Evolutionary conservation across 1,284 basidiomycete genomes (phyloP), one percentile per base, ranked within the genome.

Genomic region (Tremellales sp.): DNA sequence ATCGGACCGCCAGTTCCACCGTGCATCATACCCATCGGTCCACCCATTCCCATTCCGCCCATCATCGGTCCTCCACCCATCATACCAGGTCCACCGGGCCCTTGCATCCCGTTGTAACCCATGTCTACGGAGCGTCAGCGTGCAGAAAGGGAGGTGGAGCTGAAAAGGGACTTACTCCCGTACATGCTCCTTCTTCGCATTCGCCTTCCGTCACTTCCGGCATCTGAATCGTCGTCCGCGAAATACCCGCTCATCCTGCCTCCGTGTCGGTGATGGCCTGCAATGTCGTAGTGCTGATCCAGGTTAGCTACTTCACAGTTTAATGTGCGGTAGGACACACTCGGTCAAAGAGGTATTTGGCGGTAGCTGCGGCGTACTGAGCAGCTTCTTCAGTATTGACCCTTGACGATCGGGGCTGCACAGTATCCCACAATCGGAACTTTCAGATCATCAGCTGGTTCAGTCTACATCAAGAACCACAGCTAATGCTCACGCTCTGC

Each of bases 361-460:
- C 71, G 15, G 71, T 73, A 0, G 69, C 71, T 5, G 69, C 71
- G 2, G 68, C 67, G 25, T 65, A 67, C 48, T 72, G 62, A 6
- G 65, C 60, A 0, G 69, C 66, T 24, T 65, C 65, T 35, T 64
- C 58, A 4, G 58, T 48, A 35, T 47, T 60, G 2, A 62, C 60
- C 26, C 61, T 53, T 6, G 59, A 51, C 17, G 52, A 57, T 29
- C 65, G 51, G 31, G 64, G 64, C 15, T 58, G 47, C 23, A 68
- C 60, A 3, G 48, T 33, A 23, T 73, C 69, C 61, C 62, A 73
- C 1, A 73, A 55, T 8, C 47, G 49, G 54, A 67, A 66, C n/a
- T 8, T 19, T 68, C 71, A 72, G 53, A 21, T 1, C 5, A 19
- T 23, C 15, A n/a, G n/a, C 13, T 37, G 15, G 12, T 17, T 19